Evolutionary conservation across 768 basidiomycete genomes (phyloP), one percentile per base, ranked within the genome.

Genomic region (Nidularia sp.): DNA sequence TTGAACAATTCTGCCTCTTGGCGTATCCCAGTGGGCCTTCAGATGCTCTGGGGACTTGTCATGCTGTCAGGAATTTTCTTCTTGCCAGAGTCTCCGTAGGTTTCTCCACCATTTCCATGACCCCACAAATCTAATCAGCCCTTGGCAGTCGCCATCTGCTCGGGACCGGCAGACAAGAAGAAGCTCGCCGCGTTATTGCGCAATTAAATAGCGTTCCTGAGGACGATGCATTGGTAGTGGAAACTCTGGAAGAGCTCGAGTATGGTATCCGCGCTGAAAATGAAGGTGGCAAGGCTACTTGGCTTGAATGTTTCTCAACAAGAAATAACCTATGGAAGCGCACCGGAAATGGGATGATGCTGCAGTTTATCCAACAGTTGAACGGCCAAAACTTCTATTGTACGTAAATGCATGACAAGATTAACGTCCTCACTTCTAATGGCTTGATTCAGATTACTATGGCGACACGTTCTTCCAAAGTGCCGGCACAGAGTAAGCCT

Each of bases 381-480:
- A 87, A 90, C 53, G 88, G 87, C 10, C 88, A 91, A 65, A 90
- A 88, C 63, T 89, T 88, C 67, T 88, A 86, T 65, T 87, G 86
- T 86, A 55, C 55, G 80, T 65, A 5, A 2, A 48, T 22, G 3
- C 10, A 46, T 41, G 10, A 46, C 41, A 50, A 7, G 39, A 12
- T 35, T 7, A 13, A 9, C 9, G 22, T 7, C 45, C 32, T 47
- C 2, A 25, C 29, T 61, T 58, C 50, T 64, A 52, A 54, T 45
- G 13, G 39, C 25, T 9, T 32, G 31, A 29, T 33, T n/a, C 56
- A 87, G 86, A 88, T 62, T 88, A 88, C 64, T 89, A 88, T 60
- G 86, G 88, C 13, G 85, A 89, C 53, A 86, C 84, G 0, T 90
- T 90, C 76, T 93, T 91, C 74, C 70, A 86, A 66, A 84, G 78